phyloP scores from a whole-genome alignment of 441 rosid species.

The Erodium texanum region DNA sequence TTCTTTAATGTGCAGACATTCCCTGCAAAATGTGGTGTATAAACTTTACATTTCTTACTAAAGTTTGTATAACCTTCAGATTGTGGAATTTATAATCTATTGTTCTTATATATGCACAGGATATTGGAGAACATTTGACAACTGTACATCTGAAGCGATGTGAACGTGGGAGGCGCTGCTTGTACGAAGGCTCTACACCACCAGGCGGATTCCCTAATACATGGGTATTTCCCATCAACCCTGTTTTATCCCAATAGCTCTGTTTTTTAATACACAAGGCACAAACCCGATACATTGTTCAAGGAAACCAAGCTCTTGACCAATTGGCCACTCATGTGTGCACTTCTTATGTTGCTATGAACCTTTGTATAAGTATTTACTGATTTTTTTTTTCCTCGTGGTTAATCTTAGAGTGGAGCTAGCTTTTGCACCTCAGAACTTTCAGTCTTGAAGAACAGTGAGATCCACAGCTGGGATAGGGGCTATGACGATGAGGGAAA shows the following conservation, averaged over 20 bases:
- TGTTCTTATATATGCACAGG: constrained; percentile 34
- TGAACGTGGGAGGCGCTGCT: constrained; percentile 80
- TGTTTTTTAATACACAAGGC: no score
- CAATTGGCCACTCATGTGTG: neutral
- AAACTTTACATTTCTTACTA: neutral
- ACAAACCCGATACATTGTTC: neutral
- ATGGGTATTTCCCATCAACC: constrained; percentile 43
- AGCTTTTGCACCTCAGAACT: constrained; percentile 54
- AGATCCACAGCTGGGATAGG: constrained; percentile 80
- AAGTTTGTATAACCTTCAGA: neutral
- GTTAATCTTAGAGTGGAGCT: constrained; percentile 42
- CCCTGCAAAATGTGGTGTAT: neutral
- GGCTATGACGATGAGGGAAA: constrained; percentile 67
- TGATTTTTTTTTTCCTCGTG: neutral
- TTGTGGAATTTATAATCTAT: neutral
- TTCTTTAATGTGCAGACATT: neutral
- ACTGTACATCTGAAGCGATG: constrained; percentile 65
- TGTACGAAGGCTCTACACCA: constrained; percentile 82
- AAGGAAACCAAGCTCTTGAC: neutral
- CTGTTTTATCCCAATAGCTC: neutral
- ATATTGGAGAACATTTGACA: constrained; percentile 79
- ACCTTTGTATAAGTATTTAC: neutral
- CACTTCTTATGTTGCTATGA: neutral
- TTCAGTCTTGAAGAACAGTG: constrained; percentile 59
- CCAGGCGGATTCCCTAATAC: constrained; percentile 83